These are phyloP conservation scores for Immersiella caudata DNA, from an alignment of 495 filamentous ascomycete genomes.

Conservation along the genomic window DNA sequence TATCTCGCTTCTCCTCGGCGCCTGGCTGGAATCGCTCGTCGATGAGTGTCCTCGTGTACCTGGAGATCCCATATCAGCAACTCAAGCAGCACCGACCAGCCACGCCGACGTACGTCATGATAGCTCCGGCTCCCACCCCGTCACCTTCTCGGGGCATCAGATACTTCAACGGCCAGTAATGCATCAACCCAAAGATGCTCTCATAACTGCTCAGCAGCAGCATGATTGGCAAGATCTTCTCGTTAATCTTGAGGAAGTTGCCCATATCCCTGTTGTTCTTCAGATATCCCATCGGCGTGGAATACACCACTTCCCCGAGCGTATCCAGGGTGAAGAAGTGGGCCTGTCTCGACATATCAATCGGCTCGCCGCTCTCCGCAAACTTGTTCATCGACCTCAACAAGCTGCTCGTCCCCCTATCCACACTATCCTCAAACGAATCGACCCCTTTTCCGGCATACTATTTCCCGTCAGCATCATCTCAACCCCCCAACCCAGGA, in stretches of 20 bases:
- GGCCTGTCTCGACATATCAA: slow-evolving; percentile 56
- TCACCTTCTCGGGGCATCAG: slow-evolving; percentile 28
- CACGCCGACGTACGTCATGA: slow-evolving; percentile 24
- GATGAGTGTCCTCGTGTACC: slow-evolving; percentile 17
- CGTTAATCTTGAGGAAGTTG: slow-evolving; percentile 56
- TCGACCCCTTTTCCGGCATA: slow-evolving; percentile 46
- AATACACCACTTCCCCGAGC: slow-evolving; percentile 66
- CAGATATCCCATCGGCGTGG: slow-evolving; percentile 64
- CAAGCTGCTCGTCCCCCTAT: slow-evolving; percentile 48
- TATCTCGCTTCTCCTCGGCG: slow-evolving; percentile 36
- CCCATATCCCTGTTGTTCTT: slow-evolving; percentile 59
- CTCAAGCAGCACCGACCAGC: neutral
- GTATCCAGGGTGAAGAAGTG: slow-evolving; percentile 62
- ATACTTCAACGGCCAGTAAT: slow-evolving; percentile 29
- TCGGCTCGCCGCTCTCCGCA: slow-evolving; percentile 52
- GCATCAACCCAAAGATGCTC: slow-evolving; percentile 56
- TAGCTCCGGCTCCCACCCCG: slow-evolving; percentile 24
- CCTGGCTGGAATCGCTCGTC: slow-evolving; percentile 31
- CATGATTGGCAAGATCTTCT: slow-evolving; percentile 53
- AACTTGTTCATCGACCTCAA: slow-evolving; percentile 49
- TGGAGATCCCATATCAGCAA: neutral
- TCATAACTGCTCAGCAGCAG: slow-evolving; percentile 55
- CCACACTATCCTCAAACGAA: slow-evolving; percentile 52
- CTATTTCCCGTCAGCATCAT: slow-evolving; percentile 19
- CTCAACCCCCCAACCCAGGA: too few species aligned